A percentile compares a stretch with the other conserved stretches of the same genome.
Evolutionary conservation across 2,329 filamentous ascomycete genomes (phyloP).

Genomic region (Aspergillus puulaauensis): DNA sequence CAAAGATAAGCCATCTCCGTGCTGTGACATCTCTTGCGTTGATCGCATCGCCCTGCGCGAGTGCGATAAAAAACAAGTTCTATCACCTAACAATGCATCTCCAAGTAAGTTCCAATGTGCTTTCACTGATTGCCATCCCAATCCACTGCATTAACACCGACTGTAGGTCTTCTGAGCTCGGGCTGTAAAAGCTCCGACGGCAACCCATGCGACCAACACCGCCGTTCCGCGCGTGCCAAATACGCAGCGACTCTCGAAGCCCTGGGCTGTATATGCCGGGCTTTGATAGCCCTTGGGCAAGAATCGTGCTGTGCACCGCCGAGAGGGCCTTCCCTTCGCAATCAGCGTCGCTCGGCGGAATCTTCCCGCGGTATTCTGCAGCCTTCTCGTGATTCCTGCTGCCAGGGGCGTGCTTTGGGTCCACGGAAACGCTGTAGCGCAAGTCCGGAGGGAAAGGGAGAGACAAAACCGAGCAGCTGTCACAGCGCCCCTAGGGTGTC

Average conservation of each 20-base stretch:
- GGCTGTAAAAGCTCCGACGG: constrained; percentile 11
- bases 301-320: constrained; percentile 50
- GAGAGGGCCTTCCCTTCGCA: background rate
- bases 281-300: constrained; percentile 52
- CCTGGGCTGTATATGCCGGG: constrained; percentile 56
- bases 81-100: background rate
- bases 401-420: background rate
- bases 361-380: constrained; percentile 8
- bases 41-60: constrained; percentile 47
- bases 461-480: background rate
- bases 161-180: background rate
- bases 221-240: constrained; percentile 32
- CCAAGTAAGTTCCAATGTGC: background rate
- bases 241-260: constrained; percentile 49
- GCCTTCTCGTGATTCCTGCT: constrained; percentile 15
- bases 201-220: constrained; percentile 42
- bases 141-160: too few species aligned
- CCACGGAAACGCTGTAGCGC: background rate
- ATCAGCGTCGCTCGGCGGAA: background rate
- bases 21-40: constrained; percentile 46
- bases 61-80: constrained; percentile 20
- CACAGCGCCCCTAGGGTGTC: background rate
- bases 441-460: background rate
- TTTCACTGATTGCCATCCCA: background rate
- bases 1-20: constrained; percentile 40